Conservation (phyloP, 2,329 filamentous ascomycete species). For the Paecilomyces niveus region DNA sequence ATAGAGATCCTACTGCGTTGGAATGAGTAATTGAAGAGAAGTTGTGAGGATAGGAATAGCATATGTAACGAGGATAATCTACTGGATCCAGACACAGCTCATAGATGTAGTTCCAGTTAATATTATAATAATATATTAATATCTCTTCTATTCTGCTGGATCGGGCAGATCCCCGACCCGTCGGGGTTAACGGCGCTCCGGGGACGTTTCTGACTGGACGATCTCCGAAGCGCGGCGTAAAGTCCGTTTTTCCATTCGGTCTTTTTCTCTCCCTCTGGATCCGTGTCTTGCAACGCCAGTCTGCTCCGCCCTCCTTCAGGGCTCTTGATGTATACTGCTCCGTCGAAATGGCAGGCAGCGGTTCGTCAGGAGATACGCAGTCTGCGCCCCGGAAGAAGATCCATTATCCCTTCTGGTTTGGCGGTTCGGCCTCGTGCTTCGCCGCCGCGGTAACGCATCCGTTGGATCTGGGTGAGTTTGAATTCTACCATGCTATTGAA, state of each 20-base stretch:
- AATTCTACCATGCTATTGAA: background rate
- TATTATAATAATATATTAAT: too few relatives aligned
- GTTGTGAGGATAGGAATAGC: background rate
- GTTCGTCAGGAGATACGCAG: slow-evolving; percentile 21
- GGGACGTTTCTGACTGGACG: background rate
- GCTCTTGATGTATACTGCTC: slow-evolving; percentile 1
- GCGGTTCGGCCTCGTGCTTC: slow-evolving; percentile 86
- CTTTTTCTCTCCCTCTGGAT: background rate
- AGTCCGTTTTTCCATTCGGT: background rate
- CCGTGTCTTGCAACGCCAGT: background rate
- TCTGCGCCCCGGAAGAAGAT: slow-evolving; percentile 27
- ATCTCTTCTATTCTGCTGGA: too few relatives aligned
- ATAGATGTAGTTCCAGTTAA: too few relatives aligned
- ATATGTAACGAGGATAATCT: background rate
- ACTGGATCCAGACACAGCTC: too few relatives aligned
- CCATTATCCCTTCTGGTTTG: slow-evolving; percentile 88
- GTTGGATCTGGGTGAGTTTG: slow-evolving; percentile 71
- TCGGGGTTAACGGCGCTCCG: background rate
- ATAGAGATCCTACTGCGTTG: background rate
- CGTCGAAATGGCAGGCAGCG: slow-evolving; percentile 24
- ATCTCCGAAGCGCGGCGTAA: background rate
- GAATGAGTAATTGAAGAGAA: background rate
- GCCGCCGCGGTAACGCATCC: slow-evolving; percentile 90
- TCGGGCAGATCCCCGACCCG: too few relatives aligned
- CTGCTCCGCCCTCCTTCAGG: background rate